Conservation (phyloP, 2,329 filamentous ascomycete species). For the Fusarium udum region DNA sequence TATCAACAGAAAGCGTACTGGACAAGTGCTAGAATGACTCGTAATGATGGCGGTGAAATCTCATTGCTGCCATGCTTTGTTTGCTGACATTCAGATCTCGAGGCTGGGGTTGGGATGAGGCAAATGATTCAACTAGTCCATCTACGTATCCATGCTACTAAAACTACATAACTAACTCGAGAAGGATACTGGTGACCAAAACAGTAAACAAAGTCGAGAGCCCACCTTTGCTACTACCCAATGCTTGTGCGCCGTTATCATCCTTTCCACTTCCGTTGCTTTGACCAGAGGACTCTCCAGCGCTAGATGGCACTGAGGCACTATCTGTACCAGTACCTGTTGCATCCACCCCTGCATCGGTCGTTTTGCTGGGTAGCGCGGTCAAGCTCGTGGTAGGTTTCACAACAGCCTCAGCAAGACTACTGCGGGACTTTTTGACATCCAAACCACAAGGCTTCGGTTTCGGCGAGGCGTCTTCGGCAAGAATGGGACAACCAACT, state of each 20-base stretch:
- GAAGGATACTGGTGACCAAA: neutral
- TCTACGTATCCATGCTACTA: too few species aligned
- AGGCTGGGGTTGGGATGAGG: neutral
- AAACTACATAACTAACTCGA: neutral
- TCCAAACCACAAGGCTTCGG: slow-evolving; percentile 20
- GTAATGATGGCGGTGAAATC: neutral
- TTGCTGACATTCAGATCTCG: too few species aligned
- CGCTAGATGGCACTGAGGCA: neutral
- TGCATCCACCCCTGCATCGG: neutral
- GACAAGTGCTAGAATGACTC: neutral
- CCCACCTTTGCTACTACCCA: neutral
- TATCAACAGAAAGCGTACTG: too few species aligned
- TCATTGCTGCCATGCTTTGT: neutral
- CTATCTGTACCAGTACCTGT: slow-evolving; percentile 44
- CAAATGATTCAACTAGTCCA: neutral
- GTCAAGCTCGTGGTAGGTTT: slow-evolving; percentile 27
- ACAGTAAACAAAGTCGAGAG: neutral
- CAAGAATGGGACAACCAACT: slow-evolving; percentile 17
- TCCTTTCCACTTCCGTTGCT: neutral
- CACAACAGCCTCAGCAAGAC: slow-evolving; percentile 17
- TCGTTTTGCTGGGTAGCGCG: neutral
- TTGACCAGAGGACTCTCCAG: slow-evolving; percentile 67
- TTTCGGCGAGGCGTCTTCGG: slow-evolving; percentile 5
- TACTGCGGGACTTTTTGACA: slow-evolving; percentile 10
- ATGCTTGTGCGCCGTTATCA: neutral